Base-by-base conservation (phyloP, 2,329 filamentous ascomycete genomes). In the Pleurostoma richardsiae region DNA sequence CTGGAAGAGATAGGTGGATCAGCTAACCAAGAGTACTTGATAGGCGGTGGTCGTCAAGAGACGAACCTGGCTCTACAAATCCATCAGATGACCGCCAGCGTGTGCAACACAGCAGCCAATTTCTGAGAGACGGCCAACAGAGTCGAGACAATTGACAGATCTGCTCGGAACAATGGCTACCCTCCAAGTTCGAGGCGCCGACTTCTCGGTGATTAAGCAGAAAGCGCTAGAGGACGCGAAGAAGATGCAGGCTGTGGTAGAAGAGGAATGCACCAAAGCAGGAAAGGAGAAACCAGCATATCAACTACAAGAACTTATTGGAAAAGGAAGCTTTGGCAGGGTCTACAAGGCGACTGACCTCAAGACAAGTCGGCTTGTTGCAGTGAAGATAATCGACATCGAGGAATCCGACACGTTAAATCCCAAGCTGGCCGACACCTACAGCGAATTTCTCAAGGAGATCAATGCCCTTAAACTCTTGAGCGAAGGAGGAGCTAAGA, bases 361-460 rank as follows among this genome's bases (percentile, higher is more conserved):
- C 39, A 70, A 65, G 41, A 71, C 69, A 3, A 68, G 70, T 39
- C 63, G 76, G 52, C 67, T 88, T 27, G 85, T 90, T 28, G 86
- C 86, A 19, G 78, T 90, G 60, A 90, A 94, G 67, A 91, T 91
- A 56, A 88, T 91, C 59, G 86, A 91, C 61, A 87, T 92, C 41
- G 88, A 94, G 58, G 85, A 87, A 58, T 79, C 81, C 54, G 88
- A 92, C 63, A 81, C 75, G 1, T 67, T 81, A 41, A 79, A 86
- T 56, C 81, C 82, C 2, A 82, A 82, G 52, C 68, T 81, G 33
- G 78, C 82, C 41, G 80, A 85, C 62, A 83, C 83, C 1, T 86
- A 84, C 60, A 80, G 80, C 54, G 84, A 88, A 60, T 80, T 86
- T 48, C 70, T 85, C 55, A 85, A 85, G 58, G 82, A 86, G 64